Conservation (phyloP, 192 early-diverging fungal genomes). For the Nowakowskiella sp. region DNA sequence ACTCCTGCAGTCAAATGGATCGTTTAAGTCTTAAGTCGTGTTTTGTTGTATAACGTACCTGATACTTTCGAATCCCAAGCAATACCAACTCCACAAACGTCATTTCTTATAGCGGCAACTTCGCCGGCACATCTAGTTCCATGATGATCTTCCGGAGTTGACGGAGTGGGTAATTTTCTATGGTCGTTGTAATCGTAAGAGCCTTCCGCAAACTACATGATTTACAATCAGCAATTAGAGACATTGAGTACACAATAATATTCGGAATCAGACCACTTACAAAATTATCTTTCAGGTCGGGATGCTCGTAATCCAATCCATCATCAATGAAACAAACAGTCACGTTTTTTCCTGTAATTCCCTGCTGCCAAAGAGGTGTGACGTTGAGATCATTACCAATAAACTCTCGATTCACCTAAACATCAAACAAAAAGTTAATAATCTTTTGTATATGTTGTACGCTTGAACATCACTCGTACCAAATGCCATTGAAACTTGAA, state of each 20-base stretch:
- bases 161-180: constrained; percentile 62
- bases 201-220: constrained; percentile 60
- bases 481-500: constrained; percentile 78
- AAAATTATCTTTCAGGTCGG: constrained; percentile 83
- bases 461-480: constrained; percentile 37
- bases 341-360: constrained; percentile 77
- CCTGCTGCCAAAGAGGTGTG: constrained; percentile 81
- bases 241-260: constrained; percentile 3
- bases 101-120: constrained; percentile 86
- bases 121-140: constrained; percentile 97
- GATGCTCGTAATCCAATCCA: constrained; percentile 78
- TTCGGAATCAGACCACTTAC: constrained; percentile 39
- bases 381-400: constrained; percentile 86
- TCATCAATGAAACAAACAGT: constrained; percentile 93
- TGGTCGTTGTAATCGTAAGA: constrained; percentile 95
- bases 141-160: constrained; percentile 69
- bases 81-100: constrained; percentile 89
- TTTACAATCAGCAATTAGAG: background rate
- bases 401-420: constrained; percentile 40
- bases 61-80: constrained; percentile 82
- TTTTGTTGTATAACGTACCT: constrained; percentile 42
- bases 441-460: background rate
- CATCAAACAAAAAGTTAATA: constrained; percentile 6
- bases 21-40: background rate
- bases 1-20: constrained; percentile 39